Conservation (phyloP, 2,329 filamentous ascomycete species). For the Trichophaea hybrida region DNA sequence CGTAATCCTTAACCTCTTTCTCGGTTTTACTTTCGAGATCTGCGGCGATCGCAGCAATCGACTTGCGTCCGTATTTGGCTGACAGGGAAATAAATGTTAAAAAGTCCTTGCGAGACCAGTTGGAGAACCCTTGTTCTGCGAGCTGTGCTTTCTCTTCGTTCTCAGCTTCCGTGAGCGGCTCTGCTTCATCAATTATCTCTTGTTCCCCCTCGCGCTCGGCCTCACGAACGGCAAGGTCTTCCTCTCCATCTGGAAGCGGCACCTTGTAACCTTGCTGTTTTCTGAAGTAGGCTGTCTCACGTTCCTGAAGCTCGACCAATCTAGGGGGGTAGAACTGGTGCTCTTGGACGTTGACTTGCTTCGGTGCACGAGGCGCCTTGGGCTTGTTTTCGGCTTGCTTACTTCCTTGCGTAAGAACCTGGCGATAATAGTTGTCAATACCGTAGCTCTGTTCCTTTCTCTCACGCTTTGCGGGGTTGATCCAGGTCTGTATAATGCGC, state of each 20-base stretch:
- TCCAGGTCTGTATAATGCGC: constrained; percentile 86
- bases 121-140: constrained; percentile 70
- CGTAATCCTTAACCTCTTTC: constrained; percentile 76
- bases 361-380: constrained; percentile 87
- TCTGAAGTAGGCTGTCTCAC: constrained; percentile 81
- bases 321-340: constrained; percentile 90
- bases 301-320: constrained; percentile 79
- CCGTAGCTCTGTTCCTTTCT: constrained; percentile 96
- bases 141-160: constrained; percentile 71
- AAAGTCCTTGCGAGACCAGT: constrained; percentile 96
- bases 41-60: constrained; percentile 69
- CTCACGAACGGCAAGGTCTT: constrained; percentile 71
- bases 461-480: constrained; percentile 95
- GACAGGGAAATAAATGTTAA: constrained; percentile 96
- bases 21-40: constrained; percentile 85
- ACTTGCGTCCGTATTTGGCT: constrained; percentile 75
- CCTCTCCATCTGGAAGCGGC: constrained; percentile 75
- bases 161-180: constrained; percentile 76
- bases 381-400: constrained; percentile 73
- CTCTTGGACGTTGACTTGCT: constrained; percentile 82
- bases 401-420: constrained; percentile 63
- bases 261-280: constrained; percentile 96
- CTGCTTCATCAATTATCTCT: constrained; percentile 82
- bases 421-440: constrained; percentile 96
- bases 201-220: constrained; percentile 79